phyloP scores from a whole-genome alignment of 345 rosid species.

The Euphorbia pulcherrima region DNA sequence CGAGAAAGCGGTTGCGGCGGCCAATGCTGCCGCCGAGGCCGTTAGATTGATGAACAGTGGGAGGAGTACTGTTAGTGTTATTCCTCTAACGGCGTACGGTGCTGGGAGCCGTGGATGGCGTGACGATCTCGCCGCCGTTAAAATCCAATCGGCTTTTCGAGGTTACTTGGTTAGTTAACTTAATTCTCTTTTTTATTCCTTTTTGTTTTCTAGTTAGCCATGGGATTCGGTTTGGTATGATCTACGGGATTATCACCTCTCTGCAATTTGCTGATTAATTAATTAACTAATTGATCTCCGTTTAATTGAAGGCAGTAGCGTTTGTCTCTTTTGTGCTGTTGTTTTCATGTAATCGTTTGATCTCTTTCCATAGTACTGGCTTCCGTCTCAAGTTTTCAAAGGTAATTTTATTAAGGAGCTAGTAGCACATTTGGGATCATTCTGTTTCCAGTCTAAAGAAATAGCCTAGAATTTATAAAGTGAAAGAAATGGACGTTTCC shows the following conservation, averaged over 20 bases:
- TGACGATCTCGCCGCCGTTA: slow-evolving; percentile 54
- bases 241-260: slow-evolving; percentile 7
- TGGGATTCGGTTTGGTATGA: slow-evolving; percentile 9
- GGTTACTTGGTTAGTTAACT: slow-evolving; percentile 90
- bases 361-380: background rate
- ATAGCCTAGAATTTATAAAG: background rate
- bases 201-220: background rate
- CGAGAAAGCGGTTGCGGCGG: slow-evolving; percentile 75
- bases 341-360: background rate
- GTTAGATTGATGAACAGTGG: slow-evolving; percentile 76
- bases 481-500: background rate
- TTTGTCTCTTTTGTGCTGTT: slow-evolving; percentile 7
- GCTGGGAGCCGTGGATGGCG: slow-evolving; percentile 30
- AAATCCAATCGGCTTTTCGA: slow-evolving; percentile 80
- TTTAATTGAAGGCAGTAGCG: background rate
- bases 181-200: background rate
- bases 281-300: background rate
- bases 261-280: background rate
- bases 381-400: background rate
- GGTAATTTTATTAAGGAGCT: background rate
- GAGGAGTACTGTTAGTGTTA: slow-evolving; percentile 33
- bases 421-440: background rate
- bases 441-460: background rate
- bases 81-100: slow-evolving; percentile 25
- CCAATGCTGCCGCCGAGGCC: slow-evolving; percentile 70